These are phyloP conservation scores for Pichia occidentalis DNA, from an alignment of 805 yeast genomes.

Conservation along the genomic window DNA sequence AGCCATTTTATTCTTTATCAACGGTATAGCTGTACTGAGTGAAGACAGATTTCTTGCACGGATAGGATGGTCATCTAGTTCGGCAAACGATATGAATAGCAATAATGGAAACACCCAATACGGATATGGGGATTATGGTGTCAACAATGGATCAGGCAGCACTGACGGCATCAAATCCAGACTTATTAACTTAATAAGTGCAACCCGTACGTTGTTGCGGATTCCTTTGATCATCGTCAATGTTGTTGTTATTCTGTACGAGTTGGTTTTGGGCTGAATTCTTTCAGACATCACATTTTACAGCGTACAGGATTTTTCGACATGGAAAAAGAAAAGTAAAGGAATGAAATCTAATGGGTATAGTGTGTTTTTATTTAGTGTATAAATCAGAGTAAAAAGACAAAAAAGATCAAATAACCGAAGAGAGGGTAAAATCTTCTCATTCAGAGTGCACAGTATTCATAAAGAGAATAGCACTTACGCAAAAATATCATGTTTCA, in stretches of 20 bases:
- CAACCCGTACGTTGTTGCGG: constrained; percentile 52
- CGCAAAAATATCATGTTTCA: too few relatives aligned
- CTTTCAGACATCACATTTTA: too few relatives aligned
- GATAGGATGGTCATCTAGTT: constrained; percentile 38
- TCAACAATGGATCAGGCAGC: constrained; percentile 3
- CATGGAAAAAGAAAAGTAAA: too few relatives aligned
- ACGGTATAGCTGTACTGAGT: constrained; percentile 52
- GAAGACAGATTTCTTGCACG: constrained; percentile 51
- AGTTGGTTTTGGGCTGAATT: constrained; percentile 41
- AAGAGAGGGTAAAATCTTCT: too few relatives aligned
- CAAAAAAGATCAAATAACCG: too few relatives aligned
- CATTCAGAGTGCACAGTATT: too few relatives aligned
- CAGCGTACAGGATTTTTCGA: too few relatives aligned
- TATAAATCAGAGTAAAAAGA: too few relatives aligned
- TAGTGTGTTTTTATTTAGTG: too few relatives aligned
- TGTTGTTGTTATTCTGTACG: constrained; percentile 45
- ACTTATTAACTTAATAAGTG: constrained; percentile 46
- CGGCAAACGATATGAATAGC: constrained; percentile 27
- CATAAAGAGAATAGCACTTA: too few relatives aligned
- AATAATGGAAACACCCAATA: constrained; percentile 23
- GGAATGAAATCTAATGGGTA: too few relatives aligned
- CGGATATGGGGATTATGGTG: constrained; percentile 10
- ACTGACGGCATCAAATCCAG: constrained; percentile 35
- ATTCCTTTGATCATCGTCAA: constrained; percentile 50
- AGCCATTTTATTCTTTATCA: constrained; percentile 44